A percentile compares a stretch with the other conserved stretches of the same genome.
These are phyloP conservation scores for Gnaphalium uliginosum DNA, from an alignment of 129 eudicot species.

Conservation along the genomic window DNA sequence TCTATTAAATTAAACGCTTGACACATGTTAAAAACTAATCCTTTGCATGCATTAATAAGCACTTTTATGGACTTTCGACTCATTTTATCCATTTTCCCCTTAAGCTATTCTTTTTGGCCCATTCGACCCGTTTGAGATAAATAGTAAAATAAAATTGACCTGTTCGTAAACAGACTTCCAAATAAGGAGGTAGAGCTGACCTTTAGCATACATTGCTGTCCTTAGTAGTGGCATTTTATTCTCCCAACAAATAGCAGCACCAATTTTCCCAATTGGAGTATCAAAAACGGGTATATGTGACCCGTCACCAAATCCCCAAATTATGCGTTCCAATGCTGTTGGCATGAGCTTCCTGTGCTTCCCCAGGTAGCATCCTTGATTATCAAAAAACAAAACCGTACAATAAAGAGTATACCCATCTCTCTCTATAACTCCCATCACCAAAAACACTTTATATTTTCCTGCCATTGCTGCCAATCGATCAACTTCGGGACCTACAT, in stretches of 20 bases:
- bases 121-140: neutral
- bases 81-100: too few species aligned
- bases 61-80: neutral
- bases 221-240: constrained; percentile 92
- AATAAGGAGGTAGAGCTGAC: constrained; percentile 30
- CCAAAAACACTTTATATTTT: constrained; percentile 72
- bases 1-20: too few species aligned
- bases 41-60: too few species aligned
- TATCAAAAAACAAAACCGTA: constrained; percentile 73
- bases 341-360: constrained; percentile 96
- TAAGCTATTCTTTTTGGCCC: neutral
- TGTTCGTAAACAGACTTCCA: neutral
- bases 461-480: constrained; percentile 97
- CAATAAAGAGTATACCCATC: constrained; percentile 92
- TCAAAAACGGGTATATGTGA: constrained; percentile 86
- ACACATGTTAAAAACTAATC: too few species aligned
- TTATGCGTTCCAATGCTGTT: constrained; percentile 84
- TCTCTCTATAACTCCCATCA: constrained; percentile 94
- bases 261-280: constrained; percentile 87
- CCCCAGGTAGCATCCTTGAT: constrained; percentile 89
- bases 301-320: constrained; percentile 99
- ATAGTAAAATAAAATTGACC: neutral
- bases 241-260: constrained; percentile 99
- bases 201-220: constrained; percentile 96
- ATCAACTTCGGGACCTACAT: constrained; percentile 93